Evolutionary conservation across 306 rosid genomes (phyloP), one percentile per base, ranked within the genome.

Genomic region (Macrotyloma uniflorum): DNA sequence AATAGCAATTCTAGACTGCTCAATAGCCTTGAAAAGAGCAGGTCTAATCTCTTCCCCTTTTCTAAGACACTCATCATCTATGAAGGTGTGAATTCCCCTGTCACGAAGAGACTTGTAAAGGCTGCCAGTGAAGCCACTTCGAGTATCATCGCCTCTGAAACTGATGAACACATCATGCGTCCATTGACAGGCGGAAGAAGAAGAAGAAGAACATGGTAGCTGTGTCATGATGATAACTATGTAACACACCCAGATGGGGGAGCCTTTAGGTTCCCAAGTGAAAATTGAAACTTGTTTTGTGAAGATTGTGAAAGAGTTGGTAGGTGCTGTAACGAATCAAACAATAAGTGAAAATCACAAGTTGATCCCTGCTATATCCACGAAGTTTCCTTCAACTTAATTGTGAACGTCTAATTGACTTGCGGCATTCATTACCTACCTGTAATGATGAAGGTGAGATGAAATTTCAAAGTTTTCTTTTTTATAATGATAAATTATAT

Each of bases 1-100:
- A 13, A 74, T 74, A 23, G 78, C 78, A 16, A 28, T 74, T 42
- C 78, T 74, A 28, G 81, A 77, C 5, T 66, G 26, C 49, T 62
- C 63, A 32, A 75, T 75, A 18, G 80, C 70, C 45, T 33, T 46
- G 72, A 75, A 19, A 62, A 75, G 79, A 42, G 69, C 46, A 12
- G 59, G 58, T 42, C 22, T 26, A 45, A 75, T 75, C 36, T 61
- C 47, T 30, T 75, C 46, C 32, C 79, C 79, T 42, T 4, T 75
- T 38, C 16, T 4, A 23, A 73, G n/a, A 13, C 30, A 54, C 43
- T 38, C 78, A 15, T 73, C 78, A 24, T 73, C 78, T 5, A 61
- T 61, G 71, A 58, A 75, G 33, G 79, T 75, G 61, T n/a, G 2
- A 46, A 75, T 58, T 28, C 79, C 71, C 57, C 42, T 61, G 1